phyloP scores from a whole-genome alignment of 257 asterid species.

The Penstemon eatonii region DNA sequence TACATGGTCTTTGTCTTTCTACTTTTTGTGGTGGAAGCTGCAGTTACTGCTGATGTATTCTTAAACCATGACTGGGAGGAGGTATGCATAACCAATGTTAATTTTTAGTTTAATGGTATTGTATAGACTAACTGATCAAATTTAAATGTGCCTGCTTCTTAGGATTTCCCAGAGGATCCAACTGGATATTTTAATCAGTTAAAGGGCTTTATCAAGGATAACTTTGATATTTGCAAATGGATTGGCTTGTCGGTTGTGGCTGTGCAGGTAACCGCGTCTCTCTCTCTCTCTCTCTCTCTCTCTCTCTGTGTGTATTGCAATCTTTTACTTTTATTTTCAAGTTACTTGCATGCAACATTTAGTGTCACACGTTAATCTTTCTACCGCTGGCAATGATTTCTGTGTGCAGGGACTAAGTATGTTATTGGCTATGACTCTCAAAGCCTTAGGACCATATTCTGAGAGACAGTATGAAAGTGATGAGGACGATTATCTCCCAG shows the following conservation, averaged over 20 bases:
- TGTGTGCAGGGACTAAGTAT: conserved; percentile 67
- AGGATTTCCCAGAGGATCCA: conserved; percentile 85
- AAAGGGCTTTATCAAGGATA: conserved; percentile 62
- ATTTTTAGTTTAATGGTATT: conserved; percentile 12
- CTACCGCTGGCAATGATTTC: conserved; percentile 21
- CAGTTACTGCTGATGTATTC: conserved; percentile 71
- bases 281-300: neutral
- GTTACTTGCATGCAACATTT: neutral
- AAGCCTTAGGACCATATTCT: conserved; percentile 76
- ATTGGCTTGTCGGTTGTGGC: conserved; percentile 67
- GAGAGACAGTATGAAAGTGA: conserved; percentile 86
- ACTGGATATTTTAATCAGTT: conserved; percentile 68
- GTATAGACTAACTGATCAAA: conserved; percentile 7
- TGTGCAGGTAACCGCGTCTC: conserved; percentile 58
- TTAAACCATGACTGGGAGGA: conserved; percentile 81
- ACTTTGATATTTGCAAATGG: conserved; percentile 84
- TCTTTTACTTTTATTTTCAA: neutral
- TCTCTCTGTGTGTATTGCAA: neutral
- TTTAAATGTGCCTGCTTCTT: conserved; percentile 26
- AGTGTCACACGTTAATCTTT: neutral
- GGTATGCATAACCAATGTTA: conserved; percentile 41
- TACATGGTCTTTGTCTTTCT: conserved; percentile 62
- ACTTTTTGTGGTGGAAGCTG: conserved; percentile 75
- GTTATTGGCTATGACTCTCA: conserved; percentile 78
- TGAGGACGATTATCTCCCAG: conserved; percentile 69